Evolutionary conservation across 2,329 filamentous ascomycete species (phyloP), one percentile per base, ranked within the genome.

Genomic region (Nigrospora sphaerica): DNA sequence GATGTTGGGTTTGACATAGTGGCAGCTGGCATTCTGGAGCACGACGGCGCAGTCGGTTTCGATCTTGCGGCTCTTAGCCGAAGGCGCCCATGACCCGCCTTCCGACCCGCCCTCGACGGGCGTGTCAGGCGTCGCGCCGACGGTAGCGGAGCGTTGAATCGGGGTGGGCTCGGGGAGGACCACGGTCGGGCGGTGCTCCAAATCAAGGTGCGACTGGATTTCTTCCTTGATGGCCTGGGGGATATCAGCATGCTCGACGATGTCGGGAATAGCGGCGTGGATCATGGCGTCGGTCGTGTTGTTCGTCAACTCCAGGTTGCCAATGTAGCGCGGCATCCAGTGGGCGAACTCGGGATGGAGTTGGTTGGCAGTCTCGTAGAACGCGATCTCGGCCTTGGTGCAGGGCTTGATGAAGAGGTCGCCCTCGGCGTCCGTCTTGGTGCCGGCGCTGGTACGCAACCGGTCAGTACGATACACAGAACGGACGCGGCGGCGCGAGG

Each of bases 341-440:
- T 83, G 78, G 43, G 83, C 78, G 58, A 97, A 88, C 2, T 84
- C 80, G 31, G 82, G 80, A 61, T 95, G 85, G 18, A 75, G 68
- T 32, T 77, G 67, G 44, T 67, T 65, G 28, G 83, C 83, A 35
- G 81, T 80, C 63, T 95, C 81, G 73, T 98, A 98, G 66, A 98
- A 98, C 39, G 82, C 77, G 57, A 97, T 81, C 69, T 98, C 93
- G 52, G 83, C 76, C 52, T 81, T 70, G 0, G 88, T 95, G 66
- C 92, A 97, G 16, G 93, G 93, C 68, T 98, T 98, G 62, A 96
- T 88, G 63, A 98, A 87, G 32, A 97, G 74, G 52, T 86, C 81
- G 62, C 93, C 93, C 45, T 88, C 82, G 46, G 78, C 74, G 60
- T 95, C 89, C 62, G 85, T 90, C 57, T 95, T 80, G 40, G 95